phyloP scores from a whole-genome alignment of 192 early-diverging fungal genomes.

The Obelidium mucronatum region DNA sequence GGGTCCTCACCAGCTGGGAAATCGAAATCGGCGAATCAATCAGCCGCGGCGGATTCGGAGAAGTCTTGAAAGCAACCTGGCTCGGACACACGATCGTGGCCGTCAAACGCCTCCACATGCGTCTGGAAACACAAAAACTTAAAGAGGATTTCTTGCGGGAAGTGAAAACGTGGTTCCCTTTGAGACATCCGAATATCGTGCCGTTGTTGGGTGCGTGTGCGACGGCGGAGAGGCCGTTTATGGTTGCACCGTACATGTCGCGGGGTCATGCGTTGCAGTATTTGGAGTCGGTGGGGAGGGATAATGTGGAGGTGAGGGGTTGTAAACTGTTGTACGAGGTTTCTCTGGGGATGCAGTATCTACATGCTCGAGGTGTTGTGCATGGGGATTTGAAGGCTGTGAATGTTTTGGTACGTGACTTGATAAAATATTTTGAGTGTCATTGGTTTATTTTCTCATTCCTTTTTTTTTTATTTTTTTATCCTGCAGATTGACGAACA shows the following conservation, averaged over 20 bases:
- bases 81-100: conserved; percentile 44
- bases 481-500: conserved; percentile 29
- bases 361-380: conserved; percentile 42
- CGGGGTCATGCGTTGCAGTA: conserved; percentile 39
- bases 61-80: conserved; percentile 42
- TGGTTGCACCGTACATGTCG: conserved; percentile 47
- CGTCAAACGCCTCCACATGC: conserved; percentile 42
- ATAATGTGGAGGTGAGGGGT: not conserved
- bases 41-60: conserved; percentile 44
- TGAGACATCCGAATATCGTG: conserved; percentile 50
- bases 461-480: not conserved
- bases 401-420: conserved; percentile 43
- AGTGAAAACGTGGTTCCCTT: conserved; percentile 42
- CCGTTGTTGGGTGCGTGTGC: conserved; percentile 49
- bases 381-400: conserved; percentile 50
- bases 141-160: conserved; percentile 38
- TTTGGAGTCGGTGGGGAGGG: conserved; percentile 17
- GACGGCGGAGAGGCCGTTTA: conserved; percentile 46
- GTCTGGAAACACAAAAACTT: conserved; percentile 32
- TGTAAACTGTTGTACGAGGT: conserved; percentile 44
- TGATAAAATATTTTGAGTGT: not conserved
- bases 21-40: conserved; percentile 46
- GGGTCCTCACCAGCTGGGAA: conserved; percentile 45
- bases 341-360: conserved; percentile 45
- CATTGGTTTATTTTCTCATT: not conserved